phyloP scores from a whole-genome alignment of 768 basidiomycete species.

The Trametes sanguinea region DNA sequence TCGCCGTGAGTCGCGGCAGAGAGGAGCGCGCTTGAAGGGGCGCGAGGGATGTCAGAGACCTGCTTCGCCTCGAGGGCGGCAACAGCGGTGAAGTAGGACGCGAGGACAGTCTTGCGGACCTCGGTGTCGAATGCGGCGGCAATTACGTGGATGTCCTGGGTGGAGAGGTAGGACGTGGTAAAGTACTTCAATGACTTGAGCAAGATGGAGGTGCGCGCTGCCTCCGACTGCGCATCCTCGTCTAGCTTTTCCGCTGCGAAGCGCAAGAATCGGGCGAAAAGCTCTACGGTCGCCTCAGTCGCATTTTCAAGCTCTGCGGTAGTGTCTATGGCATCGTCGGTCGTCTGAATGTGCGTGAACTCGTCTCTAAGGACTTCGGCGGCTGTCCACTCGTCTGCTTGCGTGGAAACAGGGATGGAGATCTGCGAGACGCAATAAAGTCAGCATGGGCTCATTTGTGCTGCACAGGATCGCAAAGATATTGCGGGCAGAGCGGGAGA shows the following conservation, averaged over 20 bases:
- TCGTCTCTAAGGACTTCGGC: conserved; percentile 92
- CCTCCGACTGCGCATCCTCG: conserved; percentile 51
- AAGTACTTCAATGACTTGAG: conserved; percentile 77
- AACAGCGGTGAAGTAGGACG: conserved; percentile 78
- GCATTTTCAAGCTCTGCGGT: conserved; percentile 53
- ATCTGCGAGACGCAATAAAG: conserved; percentile 46
- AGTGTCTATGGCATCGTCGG: conserved; percentile 57
- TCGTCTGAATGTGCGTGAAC: conserved; percentile 67
- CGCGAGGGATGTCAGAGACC: conserved; percentile 55
- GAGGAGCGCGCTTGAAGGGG: conserved; percentile 70
- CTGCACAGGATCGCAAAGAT: background rate
- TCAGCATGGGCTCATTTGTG: background rate
- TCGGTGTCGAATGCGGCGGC: conserved; percentile 74
- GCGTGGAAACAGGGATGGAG: conserved; percentile 85
- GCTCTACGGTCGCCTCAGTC: conserved; percentile 69
- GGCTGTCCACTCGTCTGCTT: conserved; percentile 82
- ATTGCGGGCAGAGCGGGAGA: too few species aligned
- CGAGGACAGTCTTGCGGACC: conserved; percentile 72
- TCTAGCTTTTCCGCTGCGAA: conserved; percentile 69
- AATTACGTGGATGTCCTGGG: conserved; percentile 81
- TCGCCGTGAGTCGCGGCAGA: conserved; percentile 58
- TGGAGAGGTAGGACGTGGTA: conserved; percentile 68
- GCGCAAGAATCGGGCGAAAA: conserved; percentile 81
- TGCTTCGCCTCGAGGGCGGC: conserved; percentile 63
- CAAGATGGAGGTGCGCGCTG: conserved; percentile 66